Conservation (phyloP, 192 early-diverging fungal genomes). For the Anaeromyces robustus region DNA sequence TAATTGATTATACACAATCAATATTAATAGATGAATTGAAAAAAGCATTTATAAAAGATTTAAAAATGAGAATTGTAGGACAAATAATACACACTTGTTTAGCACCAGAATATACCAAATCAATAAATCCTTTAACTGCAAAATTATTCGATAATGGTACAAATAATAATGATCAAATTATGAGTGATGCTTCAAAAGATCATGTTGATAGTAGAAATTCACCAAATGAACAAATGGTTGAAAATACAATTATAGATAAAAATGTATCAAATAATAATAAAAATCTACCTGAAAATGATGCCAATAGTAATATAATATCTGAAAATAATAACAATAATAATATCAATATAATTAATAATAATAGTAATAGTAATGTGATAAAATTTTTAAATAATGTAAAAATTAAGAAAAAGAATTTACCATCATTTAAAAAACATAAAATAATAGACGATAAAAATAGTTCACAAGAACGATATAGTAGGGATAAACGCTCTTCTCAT, state of each 20-base stretch:
- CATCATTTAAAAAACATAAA: background rate
- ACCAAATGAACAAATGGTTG: no score
- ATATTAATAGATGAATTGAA: background rate
- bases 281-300: no score
- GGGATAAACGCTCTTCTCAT: background rate
- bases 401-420: background rate
- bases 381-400: background rate
- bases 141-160: no score
- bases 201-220: no score
- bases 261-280: no score
- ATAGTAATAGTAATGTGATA: background rate
- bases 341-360: background rate
- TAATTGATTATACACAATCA: background rate
- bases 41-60: background rate
- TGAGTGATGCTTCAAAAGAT: no score
- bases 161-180: no score
- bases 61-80: background rate
- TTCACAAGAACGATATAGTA: background rate
- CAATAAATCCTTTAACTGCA: background rate
- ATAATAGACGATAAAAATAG: background rate
- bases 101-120: background rate
- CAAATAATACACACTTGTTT: background rate
- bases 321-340: background rate
- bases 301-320: background rate
- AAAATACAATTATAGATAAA: no score